Conservation (phyloP, 2,329 filamentous ascomycete species). For the Albophoma yamanashiensis region DNA sequence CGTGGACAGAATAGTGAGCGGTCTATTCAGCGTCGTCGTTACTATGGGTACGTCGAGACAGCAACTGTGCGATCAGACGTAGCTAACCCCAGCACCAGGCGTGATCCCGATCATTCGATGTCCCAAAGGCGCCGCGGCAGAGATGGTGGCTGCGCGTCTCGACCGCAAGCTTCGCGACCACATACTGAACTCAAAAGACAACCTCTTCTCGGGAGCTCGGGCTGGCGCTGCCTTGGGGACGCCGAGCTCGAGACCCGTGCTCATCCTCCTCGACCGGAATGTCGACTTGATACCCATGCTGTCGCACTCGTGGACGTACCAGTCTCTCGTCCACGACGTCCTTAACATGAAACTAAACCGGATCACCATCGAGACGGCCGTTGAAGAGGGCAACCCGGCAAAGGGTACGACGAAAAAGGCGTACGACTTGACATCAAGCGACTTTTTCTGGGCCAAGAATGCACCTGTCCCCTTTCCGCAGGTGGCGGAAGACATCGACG, state of each 20-base stretch:
- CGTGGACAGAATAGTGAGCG: constrained; percentile 86
- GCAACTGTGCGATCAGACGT: neutral
- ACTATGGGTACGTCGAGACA: constrained; percentile 64
- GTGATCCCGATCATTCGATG: constrained; percentile 93
- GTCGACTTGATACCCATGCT: constrained; percentile 95
- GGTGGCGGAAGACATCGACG: constrained; percentile 91
- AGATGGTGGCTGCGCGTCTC: constrained; percentile 87
- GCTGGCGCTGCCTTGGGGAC: constrained; percentile 44
- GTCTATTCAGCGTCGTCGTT: constrained; percentile 95
- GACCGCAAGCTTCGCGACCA: constrained; percentile 95
- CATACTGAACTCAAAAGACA: constrained; percentile 94
- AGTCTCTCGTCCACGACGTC: constrained; percentile 66
- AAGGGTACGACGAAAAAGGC: constrained; percentile 75
- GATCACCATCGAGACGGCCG: constrained; percentile 79
- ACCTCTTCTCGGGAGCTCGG: constrained; percentile 71
- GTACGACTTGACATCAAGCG: constrained; percentile 80
- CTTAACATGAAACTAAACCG: constrained; percentile 63
- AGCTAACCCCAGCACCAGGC: constrained; percentile 32
- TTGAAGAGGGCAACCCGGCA: constrained; percentile 64
- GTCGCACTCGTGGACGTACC: constrained; percentile 80
- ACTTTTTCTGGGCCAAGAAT: constrained; percentile 97
- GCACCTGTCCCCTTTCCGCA: constrained; percentile 85
- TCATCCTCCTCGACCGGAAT: constrained; percentile 90
- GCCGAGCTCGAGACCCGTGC: constrained; percentile 69
- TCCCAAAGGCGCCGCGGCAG: constrained; percentile 83